A percentile compares a stretch with the other conserved stretches of the same genome.
Conservation (phyloP, 352 stramenopile species). For the Phytophthora megakarya region DNA sequence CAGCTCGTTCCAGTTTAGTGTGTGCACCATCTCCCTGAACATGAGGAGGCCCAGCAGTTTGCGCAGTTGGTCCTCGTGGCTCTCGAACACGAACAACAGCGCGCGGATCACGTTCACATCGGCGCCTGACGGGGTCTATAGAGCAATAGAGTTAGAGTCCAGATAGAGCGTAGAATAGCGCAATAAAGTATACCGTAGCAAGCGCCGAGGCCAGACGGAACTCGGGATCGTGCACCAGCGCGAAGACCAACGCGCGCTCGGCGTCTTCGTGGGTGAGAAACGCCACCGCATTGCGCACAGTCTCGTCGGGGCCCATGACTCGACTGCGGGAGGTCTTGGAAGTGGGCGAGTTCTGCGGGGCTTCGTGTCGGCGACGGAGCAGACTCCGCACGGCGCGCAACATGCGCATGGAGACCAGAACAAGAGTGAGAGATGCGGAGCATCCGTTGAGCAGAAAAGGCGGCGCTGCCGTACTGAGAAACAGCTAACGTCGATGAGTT, state of each 20-base stretch:
- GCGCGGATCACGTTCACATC: constrained; percentile 69
- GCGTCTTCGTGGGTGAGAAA: constrained; percentile 71
- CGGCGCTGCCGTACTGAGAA: constrained; percentile 6
- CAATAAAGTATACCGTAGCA: constrained; percentile 47
- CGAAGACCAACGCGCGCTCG: constrained; percentile 71
- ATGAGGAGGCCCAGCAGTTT: constrained; percentile 73
- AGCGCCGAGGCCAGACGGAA: constrained; percentile 74
- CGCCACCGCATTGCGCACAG: constrained; percentile 65
- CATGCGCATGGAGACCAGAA: constrained; percentile 29
- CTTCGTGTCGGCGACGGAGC: constrained; percentile 19
- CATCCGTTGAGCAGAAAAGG: constrained; percentile 27
- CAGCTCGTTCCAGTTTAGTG: constrained; percentile 82
- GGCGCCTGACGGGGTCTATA: constrained; percentile 33
- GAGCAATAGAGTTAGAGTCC: not conserved
- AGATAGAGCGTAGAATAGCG: too few relatives aligned
- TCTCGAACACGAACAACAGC: constrained; percentile 75
- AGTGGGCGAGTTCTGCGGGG: constrained; percentile 5
- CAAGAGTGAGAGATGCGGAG: constrained; percentile 29
- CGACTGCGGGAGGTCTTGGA: constrained; percentile 2
- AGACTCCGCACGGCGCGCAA: constrained; percentile 31
- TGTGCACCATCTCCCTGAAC: constrained; percentile 80
- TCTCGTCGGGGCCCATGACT: constrained; percentile 40
- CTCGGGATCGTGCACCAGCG: constrained; percentile 78
- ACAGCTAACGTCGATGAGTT: not conserved
- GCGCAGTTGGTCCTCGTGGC: constrained; percentile 74